Percentiles rank a stretch among this genome's conserved stretches.
These are phyloP conservation scores for Phytophthora nicotianae DNA, from an alignment of 352 stramenopile species.

Conservation along the genomic window DNA sequence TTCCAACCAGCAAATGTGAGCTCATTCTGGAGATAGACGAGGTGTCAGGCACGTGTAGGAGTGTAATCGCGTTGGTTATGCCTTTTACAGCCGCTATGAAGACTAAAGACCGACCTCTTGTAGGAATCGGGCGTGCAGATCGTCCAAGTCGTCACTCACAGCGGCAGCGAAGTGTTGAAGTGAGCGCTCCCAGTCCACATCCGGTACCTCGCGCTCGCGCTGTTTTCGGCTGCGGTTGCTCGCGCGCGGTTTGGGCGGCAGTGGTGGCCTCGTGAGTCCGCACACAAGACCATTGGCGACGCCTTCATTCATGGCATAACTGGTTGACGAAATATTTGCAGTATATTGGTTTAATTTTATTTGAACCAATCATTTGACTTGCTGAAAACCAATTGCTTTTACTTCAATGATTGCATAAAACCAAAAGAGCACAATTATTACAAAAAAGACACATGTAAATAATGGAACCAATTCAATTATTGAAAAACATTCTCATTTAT, in stretches of 20 bases:
- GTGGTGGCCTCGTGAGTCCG: slow-evolving; percentile 26
- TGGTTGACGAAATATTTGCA: no score
- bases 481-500: no score
- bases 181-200: slow-evolving; percentile 40
- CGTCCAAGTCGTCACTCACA: slow-evolving; percentile 42
- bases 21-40: slow-evolving; percentile 19
- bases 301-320: slow-evolving; percentile 19
- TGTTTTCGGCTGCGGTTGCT: slow-evolving; percentile 24
- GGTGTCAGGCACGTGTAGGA: neutral
- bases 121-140: slow-evolving; percentile 46
- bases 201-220: slow-evolving; percentile 18
- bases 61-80: neutral
- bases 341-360: neutral
- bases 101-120: slow-evolving; percentile 22
- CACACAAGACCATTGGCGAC: slow-evolving; percentile 2
- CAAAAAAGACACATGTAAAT: no score
- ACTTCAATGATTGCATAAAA: no score
- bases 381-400: no score
- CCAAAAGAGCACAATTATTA: no score
- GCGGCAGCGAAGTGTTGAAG: slow-evolving; percentile 48
- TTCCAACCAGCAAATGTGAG: slow-evolving; percentile 55
- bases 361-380: no score
- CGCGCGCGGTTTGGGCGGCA: slow-evolving; percentile 14
- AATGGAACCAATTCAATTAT: no score
- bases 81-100: neutral